Conservation (phyloP, 164 flowering plant genomes). For the Nymphaea thermarum region DNA sequence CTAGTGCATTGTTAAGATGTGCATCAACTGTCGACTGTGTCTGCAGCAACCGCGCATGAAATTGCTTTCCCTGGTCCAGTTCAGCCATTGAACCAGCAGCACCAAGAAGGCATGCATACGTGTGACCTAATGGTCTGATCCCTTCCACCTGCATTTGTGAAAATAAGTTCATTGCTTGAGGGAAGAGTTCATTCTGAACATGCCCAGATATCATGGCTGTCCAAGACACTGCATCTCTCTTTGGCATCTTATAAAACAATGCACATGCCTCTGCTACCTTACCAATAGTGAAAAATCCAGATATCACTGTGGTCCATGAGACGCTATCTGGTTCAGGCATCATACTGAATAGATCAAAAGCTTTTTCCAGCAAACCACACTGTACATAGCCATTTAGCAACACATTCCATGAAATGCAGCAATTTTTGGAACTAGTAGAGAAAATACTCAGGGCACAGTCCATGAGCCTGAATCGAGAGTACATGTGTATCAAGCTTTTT, state of each 20-base stretch:
- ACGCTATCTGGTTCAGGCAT: slow-evolving; percentile 24
- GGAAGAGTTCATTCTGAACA: slow-evolving; percentile 37
- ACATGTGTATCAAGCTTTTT: slow-evolving; percentile 44
- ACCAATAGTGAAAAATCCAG: slow-evolving; percentile 34
- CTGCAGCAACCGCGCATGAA: slow-evolving; percentile 28
- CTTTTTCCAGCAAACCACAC: slow-evolving; percentile 26
- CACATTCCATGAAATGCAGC: slow-evolving; percentile 21
- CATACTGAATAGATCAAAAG: slow-evolving; percentile 24
- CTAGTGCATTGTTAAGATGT: slow-evolving; percentile 32
- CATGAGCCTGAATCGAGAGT: slow-evolving; percentile 31
- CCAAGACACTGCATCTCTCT: slow-evolving; percentile 46
- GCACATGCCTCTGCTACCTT: slow-evolving; percentile 28
- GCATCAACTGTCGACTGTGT: slow-evolving; percentile 16
- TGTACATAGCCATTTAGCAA: slow-evolving; percentile 39
- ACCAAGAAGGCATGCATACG: slow-evolving; percentile 40
- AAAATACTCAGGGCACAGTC: slow-evolving; percentile 28
- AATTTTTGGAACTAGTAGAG: slow-evolving; percentile 7
- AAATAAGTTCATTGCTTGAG: slow-evolving; percentile 26
- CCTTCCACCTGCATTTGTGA: slow-evolving; percentile 26
- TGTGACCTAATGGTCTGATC: slow-evolving; percentile 20
- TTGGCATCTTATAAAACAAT: slow-evolving; percentile 38
- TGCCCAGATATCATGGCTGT: slow-evolving; percentile 50
- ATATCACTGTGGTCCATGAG: slow-evolving; percentile 49
- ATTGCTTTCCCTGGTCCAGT: slow-evolving; percentile 36
- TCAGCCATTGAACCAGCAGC: slow-evolving; percentile 44